These are phyloP conservation scores for Petunia secreta DNA, from an alignment of 257 asterid genomes.

Conservation along the genomic window DNA sequence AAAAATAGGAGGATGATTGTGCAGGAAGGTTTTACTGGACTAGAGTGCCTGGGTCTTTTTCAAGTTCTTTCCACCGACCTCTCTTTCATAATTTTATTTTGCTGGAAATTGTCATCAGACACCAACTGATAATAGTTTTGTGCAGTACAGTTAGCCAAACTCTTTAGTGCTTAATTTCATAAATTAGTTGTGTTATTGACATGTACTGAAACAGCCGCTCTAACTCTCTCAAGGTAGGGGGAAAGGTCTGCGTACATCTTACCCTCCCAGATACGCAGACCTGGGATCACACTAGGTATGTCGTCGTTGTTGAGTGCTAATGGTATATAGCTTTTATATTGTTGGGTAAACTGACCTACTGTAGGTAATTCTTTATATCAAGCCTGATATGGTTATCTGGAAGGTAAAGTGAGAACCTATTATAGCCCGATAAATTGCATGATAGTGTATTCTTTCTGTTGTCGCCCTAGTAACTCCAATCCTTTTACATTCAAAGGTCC, in stretches of 20 bases:
- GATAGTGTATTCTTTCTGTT: neutral
- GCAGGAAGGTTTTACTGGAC: neutral
- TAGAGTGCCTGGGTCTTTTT: neutral
- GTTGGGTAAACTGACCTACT: neutral
- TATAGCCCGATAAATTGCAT: neutral
- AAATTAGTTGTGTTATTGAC: neutral
- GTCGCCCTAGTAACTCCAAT: neutral
- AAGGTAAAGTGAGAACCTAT: too few relatives aligned
- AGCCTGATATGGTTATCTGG: neutral
- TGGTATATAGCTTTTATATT: too few relatives aligned
- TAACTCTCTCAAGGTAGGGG: too few relatives aligned
- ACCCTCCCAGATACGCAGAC: too few relatives aligned
- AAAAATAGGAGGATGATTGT: neutral
- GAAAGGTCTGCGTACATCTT: too few relatives aligned
- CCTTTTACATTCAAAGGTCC: neutral
- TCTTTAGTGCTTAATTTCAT: neutral
- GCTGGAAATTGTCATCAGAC: neutral
- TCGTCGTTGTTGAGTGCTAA: too few relatives aligned
- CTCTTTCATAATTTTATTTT: conserved; percentile 4
- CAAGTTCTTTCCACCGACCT: neutral
- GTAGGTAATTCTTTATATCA: too few relatives aligned
- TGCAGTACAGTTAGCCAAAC: neutral
- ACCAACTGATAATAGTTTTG: neutral
- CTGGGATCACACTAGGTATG: too few relatives aligned
- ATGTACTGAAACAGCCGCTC: neutral